phyloP scores from a whole-genome alignment of 2,329 filamentous ascomycete species.

The Pyrenochaeta sp. region DNA sequence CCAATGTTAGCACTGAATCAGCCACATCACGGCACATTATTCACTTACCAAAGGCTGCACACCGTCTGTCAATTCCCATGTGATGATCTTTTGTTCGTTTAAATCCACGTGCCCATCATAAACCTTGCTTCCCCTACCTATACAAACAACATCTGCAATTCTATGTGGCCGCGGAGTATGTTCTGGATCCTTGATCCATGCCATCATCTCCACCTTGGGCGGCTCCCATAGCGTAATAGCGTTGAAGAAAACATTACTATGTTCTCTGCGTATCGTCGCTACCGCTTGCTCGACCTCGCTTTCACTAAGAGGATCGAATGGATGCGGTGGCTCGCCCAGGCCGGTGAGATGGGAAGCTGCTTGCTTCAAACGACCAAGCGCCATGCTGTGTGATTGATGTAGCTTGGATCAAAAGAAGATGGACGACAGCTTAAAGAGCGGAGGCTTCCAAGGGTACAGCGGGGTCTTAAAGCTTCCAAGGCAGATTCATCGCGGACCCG shows the following conservation, averaged over 20 bases:
- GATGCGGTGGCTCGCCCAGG: constrained; percentile 66
- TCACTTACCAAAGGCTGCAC: constrained; percentile 78
- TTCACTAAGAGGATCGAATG: constrained; percentile 78
- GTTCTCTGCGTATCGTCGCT: constrained; percentile 71
- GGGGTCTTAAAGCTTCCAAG: constrained; percentile 31
- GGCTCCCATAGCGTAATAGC: constrained; percentile 86
- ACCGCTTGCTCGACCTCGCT: constrained; percentile 78
- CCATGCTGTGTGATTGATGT: constrained; percentile 55
- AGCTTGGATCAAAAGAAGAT: not conserved
- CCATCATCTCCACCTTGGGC: constrained; percentile 82
- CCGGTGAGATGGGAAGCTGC: constrained; percentile 69
- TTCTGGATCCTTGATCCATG: constrained; percentile 75
- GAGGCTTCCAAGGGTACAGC: constrained; percentile 13
- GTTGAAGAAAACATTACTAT: constrained; percentile 82
- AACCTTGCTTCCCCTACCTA: constrained; percentile 79
- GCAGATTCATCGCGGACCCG: constrained; percentile 2
- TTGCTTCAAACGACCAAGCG: constrained; percentile 70
- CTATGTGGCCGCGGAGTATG: constrained; percentile 70
- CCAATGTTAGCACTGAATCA: constrained; percentile 4
- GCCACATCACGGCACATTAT: not conserved
- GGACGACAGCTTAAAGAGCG: constrained; percentile 9
- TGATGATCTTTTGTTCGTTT: constrained; percentile 69
- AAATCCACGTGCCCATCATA: constrained; percentile 85
- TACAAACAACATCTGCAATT: constrained; percentile 83
- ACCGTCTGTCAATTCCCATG: constrained; percentile 78